phyloP scores from a whole-genome alignment of 2,329 filamentous ascomycete genomes.

The Magnaporthiopsis poae region DNA sequence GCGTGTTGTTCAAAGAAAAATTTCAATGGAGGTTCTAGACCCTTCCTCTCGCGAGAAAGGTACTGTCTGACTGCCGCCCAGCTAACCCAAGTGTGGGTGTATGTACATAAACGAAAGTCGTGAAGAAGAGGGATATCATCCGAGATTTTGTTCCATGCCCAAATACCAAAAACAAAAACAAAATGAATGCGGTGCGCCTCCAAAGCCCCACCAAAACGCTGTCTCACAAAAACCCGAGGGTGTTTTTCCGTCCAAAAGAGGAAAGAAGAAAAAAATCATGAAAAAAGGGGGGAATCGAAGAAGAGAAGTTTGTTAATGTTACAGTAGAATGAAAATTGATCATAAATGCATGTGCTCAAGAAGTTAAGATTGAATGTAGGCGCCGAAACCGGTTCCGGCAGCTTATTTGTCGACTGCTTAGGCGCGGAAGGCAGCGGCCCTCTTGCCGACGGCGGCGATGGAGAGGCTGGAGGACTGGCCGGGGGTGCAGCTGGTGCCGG shows the following conservation, averaged over 20 bases:
- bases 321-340: slow-evolving; percentile 4
- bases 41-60: too few relatives aligned
- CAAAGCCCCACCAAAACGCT: background rate
- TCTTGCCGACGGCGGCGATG: slow-evolving; percentile 16
- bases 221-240: background rate
- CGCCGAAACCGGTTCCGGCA: background rate
- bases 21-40: background rate
- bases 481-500: slow-evolving; percentile 35
- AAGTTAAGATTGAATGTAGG: background rate
- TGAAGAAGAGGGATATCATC: background rate
- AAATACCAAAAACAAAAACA: background rate
- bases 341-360: background rate
- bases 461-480: slow-evolving; percentile 21
- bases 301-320: background rate
- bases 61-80: background rate
- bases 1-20: background rate
- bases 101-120: background rate
- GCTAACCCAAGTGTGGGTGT: background rate
- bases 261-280: background rate
- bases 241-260: background rate
- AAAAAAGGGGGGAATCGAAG: slow-evolving; percentile 1
- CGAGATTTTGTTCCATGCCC: background rate
- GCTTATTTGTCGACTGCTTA: slow-evolving; percentile 9
- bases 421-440: slow-evolving; percentile 16
- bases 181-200: background rate